Evolutionary conservation across 257 asterid genomes (phyloP).

Genomic region (Primulina tabacum): DNA sequence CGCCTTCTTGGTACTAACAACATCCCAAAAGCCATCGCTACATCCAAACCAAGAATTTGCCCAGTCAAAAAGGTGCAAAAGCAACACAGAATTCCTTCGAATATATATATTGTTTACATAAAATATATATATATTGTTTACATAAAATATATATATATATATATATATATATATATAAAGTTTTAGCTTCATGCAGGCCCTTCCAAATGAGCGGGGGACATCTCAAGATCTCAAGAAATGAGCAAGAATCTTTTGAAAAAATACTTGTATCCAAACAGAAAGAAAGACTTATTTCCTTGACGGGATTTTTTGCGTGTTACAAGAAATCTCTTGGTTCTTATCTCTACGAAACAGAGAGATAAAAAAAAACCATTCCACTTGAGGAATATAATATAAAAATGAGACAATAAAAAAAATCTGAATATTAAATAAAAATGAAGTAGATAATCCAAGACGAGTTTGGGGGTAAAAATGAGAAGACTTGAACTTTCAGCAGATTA

Average conservation of each 20-base stretch:
- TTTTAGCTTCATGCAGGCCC: too few species aligned
- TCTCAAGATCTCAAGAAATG: too few species aligned
- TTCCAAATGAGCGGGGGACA: too few species aligned
- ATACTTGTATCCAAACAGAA: neutral
- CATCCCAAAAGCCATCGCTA: conserved; percentile 99
- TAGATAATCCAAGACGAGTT: neutral
- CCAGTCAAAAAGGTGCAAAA: neutral
- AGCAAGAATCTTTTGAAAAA: too few species aligned
- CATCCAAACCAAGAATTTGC: conserved; percentile 21
- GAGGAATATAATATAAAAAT: neutral
- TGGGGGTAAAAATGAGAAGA: neutral
- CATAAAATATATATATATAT: too few species aligned
- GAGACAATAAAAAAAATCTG: neutral
- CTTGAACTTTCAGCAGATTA: conserved; percentile 22
- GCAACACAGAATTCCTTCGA: neutral
- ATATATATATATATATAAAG: too few species aligned
- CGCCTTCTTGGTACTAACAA: conserved; percentile 68
- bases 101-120: too few species aligned
- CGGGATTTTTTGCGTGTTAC: too few species aligned
- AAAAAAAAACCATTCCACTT: neutral
- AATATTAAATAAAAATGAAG: neutral
- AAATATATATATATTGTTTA: too few species aligned
- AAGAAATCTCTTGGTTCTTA: too few species aligned
- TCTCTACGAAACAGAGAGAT: neutral
- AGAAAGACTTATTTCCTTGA: neutral